Base-by-base conservation (phyloP, 140 eudicot genomes). In the Senecio squalidus region DNA sequence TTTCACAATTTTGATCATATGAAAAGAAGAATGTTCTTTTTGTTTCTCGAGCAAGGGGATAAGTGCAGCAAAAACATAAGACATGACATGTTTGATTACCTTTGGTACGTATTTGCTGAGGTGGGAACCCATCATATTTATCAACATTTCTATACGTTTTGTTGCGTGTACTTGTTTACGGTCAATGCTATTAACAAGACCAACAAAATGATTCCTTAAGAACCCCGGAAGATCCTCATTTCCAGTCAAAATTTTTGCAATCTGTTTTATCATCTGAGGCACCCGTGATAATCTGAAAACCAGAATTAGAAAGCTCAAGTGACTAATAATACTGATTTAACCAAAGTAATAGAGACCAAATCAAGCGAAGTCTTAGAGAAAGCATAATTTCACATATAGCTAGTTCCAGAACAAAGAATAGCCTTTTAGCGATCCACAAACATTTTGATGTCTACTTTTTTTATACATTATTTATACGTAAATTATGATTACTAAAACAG, bases 51-150 rank as follows among this genome's bases (percentile, higher is more conserved):
- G 75, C 83, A 84, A 80, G 44, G 99, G 96, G 69, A 89, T 84
- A 62, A 93, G 95, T 27, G 99, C 90, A 66, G 99, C 94, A 72
- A 93, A 93, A 57, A 88, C 95, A 64, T 93, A 95, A 76, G 94
- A 93, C 66, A 93, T 80, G 45, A 93, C 94, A 78, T 93, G 96
- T 59, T 93, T 85, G 21, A 82, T 93, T 34, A 93, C 77, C 76
- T 93, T 93, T 63, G 99, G 99, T 58, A 84, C 95, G 47, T 88
- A 82, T 6, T 95, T 84, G 76, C 93, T 78, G 30, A 93, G 96
- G 64, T 93, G 96, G 80, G 87, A 61, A 29, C 99, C 99, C 96
- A 93, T 93, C 95, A 93, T 74, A 43, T 68, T 78, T 11, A 88
- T 88, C 75, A 93, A 78, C 95, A 93, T 70, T 58, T 93, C 94